Conservation (phyloP, 1,139 yeast genomes). For the Hansenula lynferdii region DNA sequence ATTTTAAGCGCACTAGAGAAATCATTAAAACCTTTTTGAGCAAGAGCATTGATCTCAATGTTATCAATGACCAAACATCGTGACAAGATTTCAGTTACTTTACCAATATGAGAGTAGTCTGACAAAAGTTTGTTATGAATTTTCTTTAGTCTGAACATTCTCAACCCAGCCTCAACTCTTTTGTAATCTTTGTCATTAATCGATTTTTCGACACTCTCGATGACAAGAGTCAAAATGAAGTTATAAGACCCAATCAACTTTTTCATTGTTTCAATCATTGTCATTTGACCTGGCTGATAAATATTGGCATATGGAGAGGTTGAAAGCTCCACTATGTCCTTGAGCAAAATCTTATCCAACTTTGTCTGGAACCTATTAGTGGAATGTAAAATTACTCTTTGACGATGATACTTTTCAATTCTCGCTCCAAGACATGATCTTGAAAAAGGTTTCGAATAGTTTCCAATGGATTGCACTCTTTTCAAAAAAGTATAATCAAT, state of each 20-base stretch:
- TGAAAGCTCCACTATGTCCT: constrained; percentile 64
- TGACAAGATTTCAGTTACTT: constrained; percentile 44
- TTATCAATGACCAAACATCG: constrained; percentile 59
- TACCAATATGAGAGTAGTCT: constrained; percentile 50
- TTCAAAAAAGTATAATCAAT: constrained; percentile 43
- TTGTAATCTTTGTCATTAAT: constrained; percentile 51
- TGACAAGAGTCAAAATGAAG: constrained; percentile 37
- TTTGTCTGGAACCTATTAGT: constrained; percentile 70
- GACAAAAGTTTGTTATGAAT: constrained; percentile 51
- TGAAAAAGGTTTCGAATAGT: constrained; percentile 68
- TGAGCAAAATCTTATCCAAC: constrained; percentile 58
- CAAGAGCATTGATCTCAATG: constrained; percentile 43
- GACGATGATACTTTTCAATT: constrained; percentile 71
- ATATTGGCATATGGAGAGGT: constrained; percentile 71
- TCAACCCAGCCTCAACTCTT: constrained; percentile 64
- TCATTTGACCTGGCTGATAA: constrained; percentile 65
- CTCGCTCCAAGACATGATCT: constrained; percentile 75
- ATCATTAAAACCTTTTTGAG: constrained; percentile 46
- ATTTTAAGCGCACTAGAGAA: constrained; percentile 44
- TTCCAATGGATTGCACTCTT: constrained; percentile 41
- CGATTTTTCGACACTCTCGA: constrained; percentile 44
- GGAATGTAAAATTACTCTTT: constrained; percentile 69
- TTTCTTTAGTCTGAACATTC: constrained; percentile 46
- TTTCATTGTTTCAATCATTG: constrained; percentile 67
- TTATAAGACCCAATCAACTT: constrained; percentile 68